Conservation (phyloP, 2,329 filamentous ascomycete genomes). For the Trichophaea hybrida region DNA sequence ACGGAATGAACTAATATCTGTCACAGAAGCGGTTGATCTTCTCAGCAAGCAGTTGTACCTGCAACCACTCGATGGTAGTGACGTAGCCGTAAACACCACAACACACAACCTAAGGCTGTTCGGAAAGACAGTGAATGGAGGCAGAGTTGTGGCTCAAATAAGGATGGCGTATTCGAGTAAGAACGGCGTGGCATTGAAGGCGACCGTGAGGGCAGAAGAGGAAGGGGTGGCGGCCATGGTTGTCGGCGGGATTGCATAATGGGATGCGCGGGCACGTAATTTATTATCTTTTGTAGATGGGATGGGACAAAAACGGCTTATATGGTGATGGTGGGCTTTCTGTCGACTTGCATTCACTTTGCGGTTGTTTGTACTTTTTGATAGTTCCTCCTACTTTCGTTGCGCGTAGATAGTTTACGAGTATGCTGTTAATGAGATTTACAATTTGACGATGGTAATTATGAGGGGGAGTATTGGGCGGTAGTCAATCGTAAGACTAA, state of each 20-base stretch:
- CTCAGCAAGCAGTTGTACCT: conserved; percentile 73
- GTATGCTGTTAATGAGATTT: too few species aligned
- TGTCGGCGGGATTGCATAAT: conserved; percentile 67
- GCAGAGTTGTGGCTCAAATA: conserved; percentile 71
- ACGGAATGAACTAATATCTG: conserved; percentile 18
- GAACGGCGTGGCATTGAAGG: conserved; percentile 89
- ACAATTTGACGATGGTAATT: too few species aligned
- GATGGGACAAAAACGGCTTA: background rate
- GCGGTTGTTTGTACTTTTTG: too few species aligned
- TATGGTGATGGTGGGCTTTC: background rate
- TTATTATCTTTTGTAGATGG: background rate
- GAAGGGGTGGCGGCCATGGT: conserved; percentile 76
- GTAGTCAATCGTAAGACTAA: too few species aligned
- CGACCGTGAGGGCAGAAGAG: conserved; percentile 82
- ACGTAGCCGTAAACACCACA: conserved; percentile 72
- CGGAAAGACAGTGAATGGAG: conserved; percentile 85
- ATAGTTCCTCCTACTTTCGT: too few species aligned
- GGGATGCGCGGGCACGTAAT: background rate
- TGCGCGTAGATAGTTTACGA: too few species aligned
- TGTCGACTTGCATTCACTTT: too few species aligned
- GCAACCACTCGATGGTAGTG: conserved; percentile 86
- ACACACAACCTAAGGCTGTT: conserved; percentile 93
- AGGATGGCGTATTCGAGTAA: conserved; percentile 91
- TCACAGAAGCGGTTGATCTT: conserved; percentile 76
- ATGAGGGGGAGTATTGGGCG: too few species aligned